These are phyloP conservation scores for Akanthomyces dipterigenus DNA, from an alignment of 2,329 filamentous ascomycete species.

Conservation along the genomic window DNA sequence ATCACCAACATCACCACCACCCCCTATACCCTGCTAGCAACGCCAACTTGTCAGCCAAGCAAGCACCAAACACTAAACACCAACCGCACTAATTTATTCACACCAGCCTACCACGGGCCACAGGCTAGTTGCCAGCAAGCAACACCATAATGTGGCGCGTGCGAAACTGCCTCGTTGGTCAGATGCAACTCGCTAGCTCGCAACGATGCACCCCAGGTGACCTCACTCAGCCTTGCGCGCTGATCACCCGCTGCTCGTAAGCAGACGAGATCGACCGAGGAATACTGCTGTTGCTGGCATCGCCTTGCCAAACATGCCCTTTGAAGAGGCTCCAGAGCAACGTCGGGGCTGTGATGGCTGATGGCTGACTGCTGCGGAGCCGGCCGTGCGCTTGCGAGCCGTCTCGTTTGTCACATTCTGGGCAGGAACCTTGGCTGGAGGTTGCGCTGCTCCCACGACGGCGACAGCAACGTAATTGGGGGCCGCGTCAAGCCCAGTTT, in stretches of 20 bases:
- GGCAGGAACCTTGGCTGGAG: background rate
- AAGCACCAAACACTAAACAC: background rate
- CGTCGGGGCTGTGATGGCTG: background rate
- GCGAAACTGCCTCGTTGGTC: conserved; percentile 11
- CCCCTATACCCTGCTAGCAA: background rate
- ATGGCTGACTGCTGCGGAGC: background rate
- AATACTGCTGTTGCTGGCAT: background rate
- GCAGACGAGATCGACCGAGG: background rate
- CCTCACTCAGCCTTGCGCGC: conserved; percentile 6
- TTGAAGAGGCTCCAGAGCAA: background rate
- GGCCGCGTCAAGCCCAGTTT: background rate
- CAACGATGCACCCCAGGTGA: conserved; percentile 2
- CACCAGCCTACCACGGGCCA: background rate
- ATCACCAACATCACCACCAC: background rate
- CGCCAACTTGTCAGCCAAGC: too few species aligned
- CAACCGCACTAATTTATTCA: background rate
- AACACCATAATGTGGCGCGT: conserved; percentile 3
- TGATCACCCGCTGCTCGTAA: conserved; percentile 2
- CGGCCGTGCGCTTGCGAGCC: background rate
- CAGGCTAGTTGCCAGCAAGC: too few species aligned
- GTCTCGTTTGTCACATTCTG: background rate
- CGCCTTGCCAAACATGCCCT: background rate
- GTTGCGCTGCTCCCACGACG: background rate
- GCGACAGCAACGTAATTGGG: background rate
- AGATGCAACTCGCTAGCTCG: background rate